Percentiles rank a stretch among this genome's conserved stretches.
Conservation (phyloP, 495 filamentous ascomycete species). For the Eremomyces bilateralis region DNA sequence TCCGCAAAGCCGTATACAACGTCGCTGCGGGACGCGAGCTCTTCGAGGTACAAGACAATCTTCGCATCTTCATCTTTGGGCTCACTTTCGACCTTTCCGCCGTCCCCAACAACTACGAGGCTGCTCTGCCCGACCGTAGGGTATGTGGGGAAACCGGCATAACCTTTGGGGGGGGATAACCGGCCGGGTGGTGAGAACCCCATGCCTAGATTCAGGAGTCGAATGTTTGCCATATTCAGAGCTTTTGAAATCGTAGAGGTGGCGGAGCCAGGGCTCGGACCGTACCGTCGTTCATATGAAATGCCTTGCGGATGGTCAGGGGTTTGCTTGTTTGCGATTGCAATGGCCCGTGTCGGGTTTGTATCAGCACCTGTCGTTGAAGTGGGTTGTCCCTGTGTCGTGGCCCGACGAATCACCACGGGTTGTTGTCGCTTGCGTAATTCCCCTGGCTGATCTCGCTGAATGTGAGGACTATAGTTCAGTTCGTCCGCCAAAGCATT, state of each 20-base stretch:
- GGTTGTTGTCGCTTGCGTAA: conserved; percentile 12
- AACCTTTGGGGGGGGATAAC: conserved; percentile 52
- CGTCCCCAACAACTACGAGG: conserved; percentile 44
- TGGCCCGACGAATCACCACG: conserved; percentile 43
- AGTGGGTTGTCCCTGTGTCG: conserved; percentile 35
- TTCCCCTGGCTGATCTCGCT: conserved; percentile 3
- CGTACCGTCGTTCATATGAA: conserved; percentile 63
- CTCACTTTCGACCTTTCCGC: conserved; percentile 19
- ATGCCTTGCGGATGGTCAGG: conserved; percentile 41
- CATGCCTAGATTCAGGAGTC: conserved; percentile 52
- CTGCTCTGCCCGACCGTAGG: conserved; percentile 36
- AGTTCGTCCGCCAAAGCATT: conserved; percentile 94
- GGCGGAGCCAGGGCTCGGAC: conserved; percentile 53
- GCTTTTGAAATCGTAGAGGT: conserved; percentile 87
- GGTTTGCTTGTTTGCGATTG: conserved; percentile 40
- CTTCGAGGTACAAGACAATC: conserved; percentile 64
- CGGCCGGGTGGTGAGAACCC: conserved; percentile 23
- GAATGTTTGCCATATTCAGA: conserved; percentile 76
- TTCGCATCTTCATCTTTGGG: conserved; percentile 60
- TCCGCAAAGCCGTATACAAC: conserved; percentile 94
- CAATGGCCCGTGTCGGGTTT: conserved; percentile 35
- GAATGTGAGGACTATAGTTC: conserved; percentile 41
- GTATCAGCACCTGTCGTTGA: conserved; percentile 36
- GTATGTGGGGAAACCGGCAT: conserved; percentile 69
- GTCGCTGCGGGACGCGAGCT: conserved; percentile 76